Evolutionary conservation across 2,329 filamentous ascomycete species (phyloP).

Genomic region (Epichloe elymi): DNA sequence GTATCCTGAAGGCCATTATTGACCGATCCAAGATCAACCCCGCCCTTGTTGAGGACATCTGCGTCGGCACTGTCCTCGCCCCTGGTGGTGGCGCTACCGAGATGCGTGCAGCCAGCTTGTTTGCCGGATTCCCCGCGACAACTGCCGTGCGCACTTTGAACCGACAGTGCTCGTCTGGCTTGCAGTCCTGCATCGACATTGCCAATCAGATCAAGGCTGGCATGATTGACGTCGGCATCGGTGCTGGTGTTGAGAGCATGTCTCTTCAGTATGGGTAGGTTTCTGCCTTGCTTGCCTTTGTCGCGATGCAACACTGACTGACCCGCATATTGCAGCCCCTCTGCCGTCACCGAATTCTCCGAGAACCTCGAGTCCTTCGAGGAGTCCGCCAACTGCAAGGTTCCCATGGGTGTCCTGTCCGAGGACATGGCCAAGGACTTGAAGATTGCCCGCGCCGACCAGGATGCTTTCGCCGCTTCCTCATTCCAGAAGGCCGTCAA

Average conservation of each 20-base stretch:
- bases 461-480: slow-evolving; percentile 87
- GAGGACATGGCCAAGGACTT: slow-evolving; percentile 90
- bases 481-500: slow-evolving; percentile 83
- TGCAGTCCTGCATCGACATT: slow-evolving; percentile 87
- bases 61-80: slow-evolving; percentile 79
- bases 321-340: slow-evolving; percentile 39
- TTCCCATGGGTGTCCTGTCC: slow-evolving; percentile 87
- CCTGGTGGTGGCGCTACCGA: slow-evolving; percentile 93
- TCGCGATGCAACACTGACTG: not conserved
- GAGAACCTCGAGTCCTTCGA: slow-evolving; percentile 70
- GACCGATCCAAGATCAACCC: slow-evolving; percentile 83
- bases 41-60: slow-evolving; percentile 76
- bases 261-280: slow-evolving; percentile 74
- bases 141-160: slow-evolving; percentile 82
- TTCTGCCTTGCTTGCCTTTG: not conserved
- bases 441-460: slow-evolving; percentile 53
- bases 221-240: slow-evolving; percentile 92
- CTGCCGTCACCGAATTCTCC: slow-evolving; percentile 84
- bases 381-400: slow-evolving; percentile 89
- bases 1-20: slow-evolving; percentile 70
- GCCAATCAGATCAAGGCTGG: slow-evolving; percentile 82
- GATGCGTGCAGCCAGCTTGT: slow-evolving; percentile 83
- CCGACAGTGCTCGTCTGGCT: slow-evolving; percentile 84
- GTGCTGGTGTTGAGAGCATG: slow-evolving; percentile 96
- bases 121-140: slow-evolving; percentile 75